Evolutionary conservation across 2,329 filamentous ascomycete genomes (phyloP).

Genomic region (Chrysosporium keratinophilum): DNA sequence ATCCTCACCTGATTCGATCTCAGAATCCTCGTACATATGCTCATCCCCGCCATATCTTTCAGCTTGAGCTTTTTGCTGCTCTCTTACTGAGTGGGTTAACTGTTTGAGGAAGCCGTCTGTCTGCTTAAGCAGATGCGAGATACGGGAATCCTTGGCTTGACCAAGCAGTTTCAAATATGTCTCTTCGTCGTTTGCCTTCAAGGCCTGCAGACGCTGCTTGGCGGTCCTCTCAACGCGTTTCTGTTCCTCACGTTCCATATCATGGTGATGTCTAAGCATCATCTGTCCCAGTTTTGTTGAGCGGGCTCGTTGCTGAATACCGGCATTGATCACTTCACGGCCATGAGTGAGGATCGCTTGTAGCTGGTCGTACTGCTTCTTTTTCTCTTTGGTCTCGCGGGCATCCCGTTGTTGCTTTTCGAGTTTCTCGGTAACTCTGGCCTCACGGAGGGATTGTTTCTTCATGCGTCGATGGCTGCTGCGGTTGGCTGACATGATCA

Average conservation of each 20-base stretch:
- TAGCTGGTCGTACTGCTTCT: constrained; percentile 89
- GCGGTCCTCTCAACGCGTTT: constrained; percentile 95
- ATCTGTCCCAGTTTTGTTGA: constrained; percentile 76
- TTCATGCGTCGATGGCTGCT: constrained; percentile 86
- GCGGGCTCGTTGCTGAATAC: constrained; percentile 58
- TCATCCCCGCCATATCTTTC: constrained; percentile 64
- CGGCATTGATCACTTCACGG: constrained; percentile 61
- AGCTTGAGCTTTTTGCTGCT: constrained; percentile 74
- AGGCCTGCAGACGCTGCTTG: constrained; percentile 96
- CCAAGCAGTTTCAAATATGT: constrained; percentile 96
- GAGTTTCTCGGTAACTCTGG: constrained; percentile 93
- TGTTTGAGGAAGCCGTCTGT: constrained; percentile 96
- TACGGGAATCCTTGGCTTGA: constrained; percentile 98
- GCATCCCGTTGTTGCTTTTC: constrained; percentile 98
- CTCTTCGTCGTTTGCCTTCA: constrained; percentile 98
- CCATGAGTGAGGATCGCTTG: constrained; percentile 76
- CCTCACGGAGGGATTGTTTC: constrained; percentile 92
- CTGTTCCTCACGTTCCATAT: constrained; percentile 98
- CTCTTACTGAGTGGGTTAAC: constrained; percentile 85
- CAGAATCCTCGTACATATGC: constrained; percentile 49
- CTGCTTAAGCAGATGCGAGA: constrained; percentile 90
- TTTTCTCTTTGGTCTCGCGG: constrained; percentile 91
- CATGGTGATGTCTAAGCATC: constrained; percentile 83
- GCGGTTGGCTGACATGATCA: constrained; percentile 94
- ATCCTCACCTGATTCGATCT: constrained; percentile 58